Base-by-base conservation (phyloP, 1,284 basidiomycete species). In the Fomitopsis schrenkii region DNA sequence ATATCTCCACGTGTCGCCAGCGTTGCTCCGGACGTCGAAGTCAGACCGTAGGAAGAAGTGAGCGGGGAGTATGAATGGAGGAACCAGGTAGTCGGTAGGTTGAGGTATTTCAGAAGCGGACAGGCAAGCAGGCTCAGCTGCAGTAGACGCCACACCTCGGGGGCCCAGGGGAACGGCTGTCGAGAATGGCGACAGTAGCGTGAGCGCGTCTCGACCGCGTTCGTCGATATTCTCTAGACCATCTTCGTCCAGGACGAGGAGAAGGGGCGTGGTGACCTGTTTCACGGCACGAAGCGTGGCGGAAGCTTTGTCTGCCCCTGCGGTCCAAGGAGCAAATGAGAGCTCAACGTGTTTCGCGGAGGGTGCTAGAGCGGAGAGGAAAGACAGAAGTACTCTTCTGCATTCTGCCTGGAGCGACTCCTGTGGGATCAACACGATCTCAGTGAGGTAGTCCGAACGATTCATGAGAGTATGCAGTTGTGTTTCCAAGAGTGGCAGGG, bases 11-110 rank as follows among this genome's bases (percentile, higher is more conserved):
- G 60, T 33, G 65, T 63, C 41, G 68, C 22, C 22, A 22, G 22
- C 22, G 22, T 22, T 22, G 22, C 60, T 9, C 58, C 41, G 15
- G 67, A 65, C 7, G 62, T 54, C 2, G 71, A 65, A 14, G 80
- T 69, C 46, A 80, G 64, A 22, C 5, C 15, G 14, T 22, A 33
- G 14, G 3, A 50, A 33, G 28, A 71, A 67, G 0, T 67, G 65
- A 1, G 75, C 64, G 7, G 79, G 79, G 35, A 81, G 67, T 5
- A 86, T 73, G 64, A 88, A 83, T 0, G 87, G 87, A 8, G 87
- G 87, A 4, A 81, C 66, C 4, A 88, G 73, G 70, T 81, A 85
- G 1, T 74, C 71, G 5, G 79, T 83, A 22, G 77, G 67, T 41
- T 75, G 76, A 44, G 72, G 63, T 3, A 55, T 56, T 12, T 66